Percentiles rank a stretch among this genome's conserved stretches.
These are phyloP conservation scores for Stephanodiscus minutulus DNA, from an alignment of 108 stramenopile genomes.

Conservation along the genomic window DNA sequence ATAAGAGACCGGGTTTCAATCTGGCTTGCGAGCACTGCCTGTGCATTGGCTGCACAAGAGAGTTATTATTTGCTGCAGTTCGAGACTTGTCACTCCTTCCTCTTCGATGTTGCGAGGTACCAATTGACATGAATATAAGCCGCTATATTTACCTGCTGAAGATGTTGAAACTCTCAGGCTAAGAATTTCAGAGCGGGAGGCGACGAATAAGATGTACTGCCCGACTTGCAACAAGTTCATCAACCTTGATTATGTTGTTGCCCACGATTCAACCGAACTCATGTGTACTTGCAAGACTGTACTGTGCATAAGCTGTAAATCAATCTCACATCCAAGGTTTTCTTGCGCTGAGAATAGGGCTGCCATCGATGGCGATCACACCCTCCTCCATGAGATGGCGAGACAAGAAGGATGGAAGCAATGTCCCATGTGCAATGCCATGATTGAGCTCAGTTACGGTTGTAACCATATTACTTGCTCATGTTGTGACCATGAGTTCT, in stretches of 20 bases:
- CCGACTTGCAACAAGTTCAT: conserved; percentile 53
- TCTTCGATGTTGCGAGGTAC: conserved; percentile 58
- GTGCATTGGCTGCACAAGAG: conserved; percentile 44
- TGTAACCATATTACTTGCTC: conserved; percentile 67
- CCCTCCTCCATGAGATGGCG: conserved; percentile 27
- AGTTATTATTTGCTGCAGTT: conserved; percentile 43
- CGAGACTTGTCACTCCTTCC: conserved; percentile 53
- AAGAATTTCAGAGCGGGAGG: conserved; percentile 38
- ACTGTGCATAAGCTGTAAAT: conserved; percentile 52
- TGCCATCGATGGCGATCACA: conserved; percentile 22
- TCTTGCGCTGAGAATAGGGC: conserved; percentile 44
- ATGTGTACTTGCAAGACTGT: conserved; percentile 43
- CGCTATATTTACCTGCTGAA: conserved; percentile 20
- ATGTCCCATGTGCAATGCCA: conserved; percentile 47
- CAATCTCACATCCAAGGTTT: conserved; percentile 40
- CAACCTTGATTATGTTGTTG: conserved; percentile 51
- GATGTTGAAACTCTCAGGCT: conserved; percentile 23
- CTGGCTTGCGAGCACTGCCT: conserved; percentile 49
- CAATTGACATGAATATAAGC: conserved; percentile 55
- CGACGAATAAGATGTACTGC: conserved; percentile 61
- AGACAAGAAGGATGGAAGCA: conserved; percentile 58
- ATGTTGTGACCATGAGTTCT: conserved; percentile 55
- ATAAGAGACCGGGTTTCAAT: conserved; percentile 27
- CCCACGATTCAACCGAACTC: conserved; percentile 17
- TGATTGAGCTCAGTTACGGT: conserved; percentile 56